These are phyloP conservation scores for Arthrocladium fulminans DNA, from an alignment of 2,329 filamentous ascomycete species.

Conservation along the genomic window DNA sequence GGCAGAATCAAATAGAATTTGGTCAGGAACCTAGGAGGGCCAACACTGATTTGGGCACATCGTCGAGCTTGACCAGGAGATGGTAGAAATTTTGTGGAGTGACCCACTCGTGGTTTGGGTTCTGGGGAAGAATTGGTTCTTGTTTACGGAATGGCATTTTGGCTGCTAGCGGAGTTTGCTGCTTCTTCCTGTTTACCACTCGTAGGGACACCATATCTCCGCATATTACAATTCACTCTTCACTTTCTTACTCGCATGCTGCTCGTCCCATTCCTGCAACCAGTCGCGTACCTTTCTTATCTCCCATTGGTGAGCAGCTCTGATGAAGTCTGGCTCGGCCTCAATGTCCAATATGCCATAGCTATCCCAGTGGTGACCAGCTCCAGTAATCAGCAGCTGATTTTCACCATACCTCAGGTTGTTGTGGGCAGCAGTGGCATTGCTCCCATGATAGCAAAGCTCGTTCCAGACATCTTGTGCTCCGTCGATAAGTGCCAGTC, in stretches of 20 bases:
- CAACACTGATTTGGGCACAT: neutral
- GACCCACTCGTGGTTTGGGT: too few species aligned
- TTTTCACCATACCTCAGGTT: constrained; percentile 35
- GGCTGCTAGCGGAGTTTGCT: too few species aligned
- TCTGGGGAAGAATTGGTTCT: neutral
- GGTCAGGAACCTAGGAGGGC: constrained; percentile 3
- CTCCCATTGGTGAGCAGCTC: constrained; percentile 44
- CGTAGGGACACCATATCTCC: neutral
- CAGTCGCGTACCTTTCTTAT: constrained; percentile 38
- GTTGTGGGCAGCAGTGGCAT: constrained; percentile 27
- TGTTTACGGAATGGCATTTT: neutral
- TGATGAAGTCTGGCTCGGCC: constrained; percentile 44
- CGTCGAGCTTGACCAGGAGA: neutral
- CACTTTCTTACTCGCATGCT: neutral
- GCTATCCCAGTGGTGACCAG: constrained; percentile 47
- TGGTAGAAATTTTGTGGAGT: neutral
- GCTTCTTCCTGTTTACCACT: neutral
- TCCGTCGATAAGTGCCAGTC: constrained; percentile 46
- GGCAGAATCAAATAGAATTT: constrained; percentile 7
- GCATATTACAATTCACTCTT: constrained; percentile 1
- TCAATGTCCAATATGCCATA: constrained; percentile 35
- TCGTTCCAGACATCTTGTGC: constrained; percentile 46
- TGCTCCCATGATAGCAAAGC: constrained; percentile 42
- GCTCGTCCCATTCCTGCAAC: constrained; percentile 22
- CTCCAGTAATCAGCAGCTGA: constrained; percentile 42